Evolutionary conservation across 495 filamentous ascomycete genomes (phyloP).

Genomic region (Penicillium argentinense): DNA sequence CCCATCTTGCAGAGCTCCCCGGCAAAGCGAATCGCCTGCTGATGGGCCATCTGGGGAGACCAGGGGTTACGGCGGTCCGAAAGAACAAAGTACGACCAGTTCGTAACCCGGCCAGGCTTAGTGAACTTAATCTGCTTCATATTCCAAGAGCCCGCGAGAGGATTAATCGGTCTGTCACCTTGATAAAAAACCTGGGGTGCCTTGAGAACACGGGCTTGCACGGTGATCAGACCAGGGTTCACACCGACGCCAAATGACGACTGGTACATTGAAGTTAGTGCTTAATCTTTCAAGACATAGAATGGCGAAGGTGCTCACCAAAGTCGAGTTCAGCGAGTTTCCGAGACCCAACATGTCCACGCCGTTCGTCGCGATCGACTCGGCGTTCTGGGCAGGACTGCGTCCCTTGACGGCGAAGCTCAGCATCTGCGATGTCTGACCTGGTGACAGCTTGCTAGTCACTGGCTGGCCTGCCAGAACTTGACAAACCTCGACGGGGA

Average conservation of each 20-base stretch:
- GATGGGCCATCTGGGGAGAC: slow-evolving; percentile 3
- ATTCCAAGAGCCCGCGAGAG: slow-evolving; percentile 54
- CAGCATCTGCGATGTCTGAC: slow-evolving; percentile 65
- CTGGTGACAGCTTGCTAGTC: slow-evolving; percentile 50
- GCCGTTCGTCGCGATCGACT: slow-evolving; percentile 60
- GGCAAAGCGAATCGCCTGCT: slow-evolving; percentile 15
- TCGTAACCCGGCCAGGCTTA: slow-evolving; percentile 26
- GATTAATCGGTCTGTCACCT: slow-evolving; percentile 24
- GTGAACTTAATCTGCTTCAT: slow-evolving; percentile 49
- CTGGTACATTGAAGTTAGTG: slow-evolving; percentile 19
- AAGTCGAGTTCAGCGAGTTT: slow-evolving; percentile 23
- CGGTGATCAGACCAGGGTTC: slow-evolving; percentile 57
- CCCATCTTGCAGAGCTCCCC: slow-evolving; percentile 31
- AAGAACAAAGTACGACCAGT: slow-evolving; percentile 43
- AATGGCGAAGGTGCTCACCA: slow-evolving; percentile 22
- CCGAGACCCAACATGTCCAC: slow-evolving; percentile 46
- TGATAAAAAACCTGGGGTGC: slow-evolving; percentile 55
- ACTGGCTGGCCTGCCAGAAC: slow-evolving; percentile 67
- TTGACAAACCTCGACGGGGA: slow-evolving; percentile 64
- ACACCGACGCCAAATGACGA: slow-evolving; percentile 57
- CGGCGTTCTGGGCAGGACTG: slow-evolving; percentile 61
- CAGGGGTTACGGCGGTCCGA: too few relatives aligned
- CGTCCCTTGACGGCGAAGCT: slow-evolving; percentile 61
- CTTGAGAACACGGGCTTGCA: slow-evolving; percentile 60
- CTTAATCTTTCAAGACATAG: background rate